Evolutionary conservation across 805 yeast genomes (phyloP).

Genomic region (Candida bentonensis): DNA sequence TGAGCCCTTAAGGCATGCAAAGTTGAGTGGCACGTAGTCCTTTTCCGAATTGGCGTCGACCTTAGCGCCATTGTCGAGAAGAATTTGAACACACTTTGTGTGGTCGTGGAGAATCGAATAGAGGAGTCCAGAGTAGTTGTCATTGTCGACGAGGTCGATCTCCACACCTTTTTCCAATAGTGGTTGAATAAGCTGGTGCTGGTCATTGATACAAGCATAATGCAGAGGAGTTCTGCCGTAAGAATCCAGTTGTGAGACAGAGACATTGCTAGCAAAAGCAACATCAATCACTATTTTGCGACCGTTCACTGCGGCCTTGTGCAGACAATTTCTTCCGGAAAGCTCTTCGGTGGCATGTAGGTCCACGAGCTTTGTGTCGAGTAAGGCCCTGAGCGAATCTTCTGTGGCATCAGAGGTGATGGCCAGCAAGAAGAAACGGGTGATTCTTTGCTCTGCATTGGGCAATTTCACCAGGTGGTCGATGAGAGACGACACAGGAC

Average conservation of each 20-base stretch:
- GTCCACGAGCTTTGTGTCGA: constrained; percentile 38
- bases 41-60: constrained; percentile 25
- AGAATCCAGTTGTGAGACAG: constrained; percentile 20
- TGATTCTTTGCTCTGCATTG: constrained; percentile 33
- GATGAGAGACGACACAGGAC: not conserved
- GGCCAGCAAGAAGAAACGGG: constrained; percentile 60
- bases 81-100: constrained; percentile 35
- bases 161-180: constrained; percentile 28
- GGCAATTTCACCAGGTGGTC: constrained; percentile 28
- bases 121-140: constrained; percentile 59
- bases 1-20: constrained; percentile 81
- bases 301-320: constrained; percentile 35
- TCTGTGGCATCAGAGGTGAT: constrained; percentile 55
- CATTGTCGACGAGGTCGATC: constrained; percentile 25
- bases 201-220: constrained; percentile 54
- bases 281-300: constrained; percentile 19
- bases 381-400: constrained; percentile 36
- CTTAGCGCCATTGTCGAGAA: constrained; percentile 34
- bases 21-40: constrained; percentile 48
- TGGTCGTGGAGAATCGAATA: constrained; percentile 63
- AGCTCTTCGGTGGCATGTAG: constrained; percentile 55
- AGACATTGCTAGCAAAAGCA: constrained; percentile 18
- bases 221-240: constrained; percentile 73
- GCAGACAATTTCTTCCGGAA: constrained; percentile 60
- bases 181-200: constrained; percentile 28